Evolutionary conservation across 2,329 filamentous ascomycete species (phyloP), one percentile per base, ranked within the genome.

Genomic region (Lachnellula arida): DNA sequence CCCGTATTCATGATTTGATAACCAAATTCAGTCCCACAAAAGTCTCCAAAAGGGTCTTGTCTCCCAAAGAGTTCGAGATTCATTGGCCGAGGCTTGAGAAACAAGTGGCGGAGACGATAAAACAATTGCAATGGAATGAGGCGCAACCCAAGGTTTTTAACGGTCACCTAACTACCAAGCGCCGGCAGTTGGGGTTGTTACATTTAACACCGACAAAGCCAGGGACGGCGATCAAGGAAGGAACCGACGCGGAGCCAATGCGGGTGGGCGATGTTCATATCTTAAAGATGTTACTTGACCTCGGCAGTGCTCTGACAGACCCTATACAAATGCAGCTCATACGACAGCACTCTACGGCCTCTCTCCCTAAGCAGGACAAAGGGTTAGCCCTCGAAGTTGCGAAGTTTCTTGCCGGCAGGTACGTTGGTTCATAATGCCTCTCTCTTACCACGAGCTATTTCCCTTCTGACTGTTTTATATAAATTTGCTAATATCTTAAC

Each of bases 1-100:
- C 78, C 0, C 84, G 91, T 54, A 83, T 96, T 64, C 22, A 35
- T 65, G 7, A 53, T 32, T 7, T 49, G 51, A 39, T n/a, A 50
- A 19, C 46, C 40, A 2, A 28, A 40, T 22, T 22, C 9, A 34
- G 25, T 25, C 52, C 53, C 5, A n/a, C 32, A 12, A 40, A 34
- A 8, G 65, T 67, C 49, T 23, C 59, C 4, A 40, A 48, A 2
- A 59, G 40, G 28, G 23, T 67, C 4, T 44, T 68, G 22, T 55
- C 51, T 12, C 32, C 42, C 4, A 25, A 56, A n/a, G 64, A 65
- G 47, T 52, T 46, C 28, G 34, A 54, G 14, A 39, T 57, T 19
- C 49, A 53, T 22, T 14, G 47, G 23, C 11, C 11, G 6, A 49
- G 22, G 22, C 22, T 22, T 22, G 22, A 22, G 22, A 22, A 22